Evolutionary conservation across 768 basidiomycete genomes (phyloP).

Genomic region (Chlorophyllum brunneum): DNA sequence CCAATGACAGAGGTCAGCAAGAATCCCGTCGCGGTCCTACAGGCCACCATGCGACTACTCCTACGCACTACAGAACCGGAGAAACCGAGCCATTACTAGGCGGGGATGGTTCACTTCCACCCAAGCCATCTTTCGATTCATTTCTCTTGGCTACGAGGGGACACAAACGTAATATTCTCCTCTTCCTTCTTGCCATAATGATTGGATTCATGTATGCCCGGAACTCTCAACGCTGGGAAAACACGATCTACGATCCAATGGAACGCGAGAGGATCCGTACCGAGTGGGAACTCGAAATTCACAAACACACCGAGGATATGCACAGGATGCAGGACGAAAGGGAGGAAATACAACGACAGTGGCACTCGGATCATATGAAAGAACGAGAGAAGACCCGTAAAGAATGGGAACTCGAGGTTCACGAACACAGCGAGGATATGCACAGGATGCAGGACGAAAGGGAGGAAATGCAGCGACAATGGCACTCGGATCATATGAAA

Average conservation of each 20-base stretch:
- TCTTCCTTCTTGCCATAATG: not conserved
- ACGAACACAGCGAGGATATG: not conserved
- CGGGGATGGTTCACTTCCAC: not conserved
- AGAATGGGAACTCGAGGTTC: not conserved
- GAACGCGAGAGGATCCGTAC: not conserved
- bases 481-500: not conserved
- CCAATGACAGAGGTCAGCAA: no score
- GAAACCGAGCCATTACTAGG: no score
- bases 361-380: not conserved
- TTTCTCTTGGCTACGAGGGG: no score
- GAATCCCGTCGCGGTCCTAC: no score
- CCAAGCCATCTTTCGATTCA: not conserved
- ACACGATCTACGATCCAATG: not conserved
- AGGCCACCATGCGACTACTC: no score
- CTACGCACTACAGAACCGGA: no score
- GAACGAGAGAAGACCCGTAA: no score
- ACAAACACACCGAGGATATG: not conserved
- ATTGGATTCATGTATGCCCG: not conserved
- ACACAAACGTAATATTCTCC: not conserved
- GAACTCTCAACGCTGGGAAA: not conserved
- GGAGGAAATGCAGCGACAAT: not conserved
- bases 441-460: not conserved
- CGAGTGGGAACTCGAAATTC: not conserved
- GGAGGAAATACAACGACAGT: not conserved
- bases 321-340: not conserved